A percentile compares a stretch with the other conserved stretches of the same genome.
phyloP scores from a whole-genome alignment of 73 alveolate species.

The Paramecium pentaurelia region DNA sequence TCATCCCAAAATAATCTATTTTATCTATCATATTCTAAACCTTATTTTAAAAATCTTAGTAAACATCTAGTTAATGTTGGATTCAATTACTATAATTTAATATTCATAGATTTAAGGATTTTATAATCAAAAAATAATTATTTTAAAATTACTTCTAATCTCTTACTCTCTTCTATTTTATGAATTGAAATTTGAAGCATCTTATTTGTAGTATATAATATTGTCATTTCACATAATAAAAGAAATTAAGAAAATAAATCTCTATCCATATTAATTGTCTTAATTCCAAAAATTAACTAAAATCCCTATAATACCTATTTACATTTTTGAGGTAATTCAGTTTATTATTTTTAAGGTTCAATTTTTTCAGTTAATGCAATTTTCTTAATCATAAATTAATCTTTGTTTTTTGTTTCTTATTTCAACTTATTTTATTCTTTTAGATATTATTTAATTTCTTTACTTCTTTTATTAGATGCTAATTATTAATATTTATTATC shows the following conservation, averaged over 20 bases:
- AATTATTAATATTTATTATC: neutral
- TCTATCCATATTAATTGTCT: neutral
- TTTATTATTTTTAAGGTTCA: neutral
- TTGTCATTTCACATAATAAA: neutral
- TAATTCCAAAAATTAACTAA: neutral
- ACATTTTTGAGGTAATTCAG: neutral
- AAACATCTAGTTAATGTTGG: neutral
- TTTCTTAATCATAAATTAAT: neutral
- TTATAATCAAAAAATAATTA: neutral
- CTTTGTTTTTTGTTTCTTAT: neutral
- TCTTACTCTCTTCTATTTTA: neutral
- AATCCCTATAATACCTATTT: neutral
- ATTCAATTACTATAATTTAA: neutral
- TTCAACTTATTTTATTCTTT: neutral
- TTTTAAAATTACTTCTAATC: neutral
- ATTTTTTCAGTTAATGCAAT: neutral
- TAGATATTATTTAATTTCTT: constrained; percentile 22
- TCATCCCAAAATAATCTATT: constrained; percentile 9
- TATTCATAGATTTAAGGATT: neutral
- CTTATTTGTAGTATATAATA: neutral
- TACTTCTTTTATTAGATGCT: neutral
- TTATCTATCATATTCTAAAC: neutral
- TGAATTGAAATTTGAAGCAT: neutral
- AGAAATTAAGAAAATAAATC: constrained; percentile 3
- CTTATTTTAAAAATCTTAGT: neutral